A percentile compares a stretch with the other conserved stretches of the same genome.
Conservation (phyloP, 768 basidiomycete species). For the Termitomyces titanicus region DNA sequence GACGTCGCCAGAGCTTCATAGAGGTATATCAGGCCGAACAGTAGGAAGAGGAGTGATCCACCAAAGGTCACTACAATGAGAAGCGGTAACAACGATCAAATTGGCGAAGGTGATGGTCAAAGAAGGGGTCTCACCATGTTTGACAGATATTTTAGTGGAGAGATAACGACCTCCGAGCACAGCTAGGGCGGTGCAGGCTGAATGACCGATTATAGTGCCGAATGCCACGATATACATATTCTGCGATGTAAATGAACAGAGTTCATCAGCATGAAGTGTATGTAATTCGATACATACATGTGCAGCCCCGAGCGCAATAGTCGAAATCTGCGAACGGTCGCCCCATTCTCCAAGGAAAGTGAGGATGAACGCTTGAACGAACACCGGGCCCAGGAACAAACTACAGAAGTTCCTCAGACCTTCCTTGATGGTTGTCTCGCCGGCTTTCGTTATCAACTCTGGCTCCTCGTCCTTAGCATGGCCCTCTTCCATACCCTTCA, state of each 20-base stretch:
- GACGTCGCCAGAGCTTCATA: conserved; percentile 52
- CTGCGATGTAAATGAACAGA: conserved; percentile 34
- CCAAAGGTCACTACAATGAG: conserved; percentile 67
- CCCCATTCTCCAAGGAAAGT: conserved; percentile 99
- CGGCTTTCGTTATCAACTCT: conserved; percentile 14
- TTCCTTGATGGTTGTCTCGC: conserved; percentile 35
- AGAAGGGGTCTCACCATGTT: conserved; percentile 63
- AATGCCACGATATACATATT: conserved; percentile 89
- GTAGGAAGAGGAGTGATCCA: conserved; percentile 77
- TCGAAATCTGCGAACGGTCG: conserved; percentile 95
- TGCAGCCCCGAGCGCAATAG: conserved; percentile 92
- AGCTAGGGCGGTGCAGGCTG: conserved; percentile 82
- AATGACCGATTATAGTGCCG: conserved; percentile 89
- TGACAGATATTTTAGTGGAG: conserved; percentile 92
- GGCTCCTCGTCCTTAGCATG: conserved; percentile 6
- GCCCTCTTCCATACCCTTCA: conserved; percentile 79
- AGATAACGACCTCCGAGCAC: conserved; percentile 92
- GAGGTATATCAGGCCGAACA: conserved; percentile 80
- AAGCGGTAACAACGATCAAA: neutral
- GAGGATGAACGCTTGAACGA: conserved; percentile 91
- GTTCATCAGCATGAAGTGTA: neutral
- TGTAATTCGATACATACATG: conserved; percentile 59
- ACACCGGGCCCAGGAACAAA: conserved; percentile 84
- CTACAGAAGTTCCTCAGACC: conserved; percentile 81
- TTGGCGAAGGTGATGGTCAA: conserved; percentile 5